Conservation (phyloP, 1,139 yeast genomes). For the Saccharomyces hybrid region DNA sequence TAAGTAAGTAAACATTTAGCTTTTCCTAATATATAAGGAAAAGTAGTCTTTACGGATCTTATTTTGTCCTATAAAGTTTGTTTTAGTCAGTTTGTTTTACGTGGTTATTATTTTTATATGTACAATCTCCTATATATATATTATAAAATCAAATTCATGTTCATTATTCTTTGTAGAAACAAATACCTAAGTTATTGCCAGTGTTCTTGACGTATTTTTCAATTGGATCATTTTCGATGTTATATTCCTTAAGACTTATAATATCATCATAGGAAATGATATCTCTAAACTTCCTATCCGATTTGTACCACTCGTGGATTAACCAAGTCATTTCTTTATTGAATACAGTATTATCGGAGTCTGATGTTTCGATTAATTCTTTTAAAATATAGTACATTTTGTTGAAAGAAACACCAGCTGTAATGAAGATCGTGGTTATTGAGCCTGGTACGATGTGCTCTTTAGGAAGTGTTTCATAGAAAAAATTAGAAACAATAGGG, state of each 20-base stretch:
- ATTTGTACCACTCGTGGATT: constrained; percentile 57
- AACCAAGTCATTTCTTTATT: constrained; percentile 54
- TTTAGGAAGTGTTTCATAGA: constrained; percentile 33
- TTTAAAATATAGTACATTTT: constrained; percentile 60
- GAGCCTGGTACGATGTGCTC: constrained; percentile 44
- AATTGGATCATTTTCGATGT: constrained; percentile 29
- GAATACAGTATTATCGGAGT: constrained; percentile 41
- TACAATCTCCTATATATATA: too few relatives aligned
- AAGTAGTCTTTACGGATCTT: neutral
- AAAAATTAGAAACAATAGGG: constrained; percentile 40
- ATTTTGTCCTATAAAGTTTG: too few relatives aligned
- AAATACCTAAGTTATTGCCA: constrained; percentile 21
- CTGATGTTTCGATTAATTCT: constrained; percentile 59
- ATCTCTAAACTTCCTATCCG: constrained; percentile 56
- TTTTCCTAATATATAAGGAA: neutral
- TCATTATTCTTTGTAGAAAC: neutral
- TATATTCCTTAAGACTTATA: constrained; percentile 21
- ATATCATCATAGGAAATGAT: constrained; percentile 35
- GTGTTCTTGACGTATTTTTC: constrained; percentile 28
- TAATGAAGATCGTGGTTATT: constrained; percentile 61
- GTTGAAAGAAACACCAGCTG: constrained; percentile 66
- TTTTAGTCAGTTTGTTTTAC: too few relatives aligned
- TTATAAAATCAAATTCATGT: too few relatives aligned
- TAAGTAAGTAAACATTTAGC: neutral
- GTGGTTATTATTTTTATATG: too few relatives aligned